A percentile compares a stretch with the other conserved stretches of the same genome.
These are phyloP conservation scores for Miscanthus lutarioriparius DNA, from an alignment of 176 grass and related monocot species.

Conservation along the genomic window DNA sequence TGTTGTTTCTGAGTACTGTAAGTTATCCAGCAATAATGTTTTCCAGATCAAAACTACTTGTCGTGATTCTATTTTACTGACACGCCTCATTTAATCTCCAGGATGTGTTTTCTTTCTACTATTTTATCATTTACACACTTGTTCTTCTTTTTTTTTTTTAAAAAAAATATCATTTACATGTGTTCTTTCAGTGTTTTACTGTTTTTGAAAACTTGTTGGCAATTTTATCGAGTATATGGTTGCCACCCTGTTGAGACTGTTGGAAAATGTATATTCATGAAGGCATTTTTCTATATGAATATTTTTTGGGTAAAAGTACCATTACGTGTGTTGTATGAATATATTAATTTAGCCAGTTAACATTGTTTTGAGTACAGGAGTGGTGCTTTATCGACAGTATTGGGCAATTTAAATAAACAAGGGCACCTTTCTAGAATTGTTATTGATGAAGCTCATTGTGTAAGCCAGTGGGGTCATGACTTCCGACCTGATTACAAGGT, in stretches of 20 bases:
- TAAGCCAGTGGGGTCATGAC: conserved; percentile 99
- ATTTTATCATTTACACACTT: conserved; percentile 5
- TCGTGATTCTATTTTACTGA: background rate
- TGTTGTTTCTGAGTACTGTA: conserved; percentile 25
- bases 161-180: background rate
- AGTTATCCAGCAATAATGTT: conserved; percentile 5
- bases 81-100: background rate
- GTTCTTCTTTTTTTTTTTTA: too few species aligned
- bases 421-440: conserved; percentile 90
- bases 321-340: background rate
- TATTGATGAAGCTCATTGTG: conserved; percentile 99
- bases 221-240: conserved; percentile 33
- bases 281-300: conserved; percentile 52
- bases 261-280: conserved; percentile 65
- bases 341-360: background rate
- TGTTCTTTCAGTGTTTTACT: background rate
- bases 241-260: conserved; percentile 67
- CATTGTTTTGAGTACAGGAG: conserved; percentile 58
- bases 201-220: conserved; percentile 5
- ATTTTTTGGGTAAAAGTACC: background rate
- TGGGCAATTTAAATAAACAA: conserved; percentile 55
- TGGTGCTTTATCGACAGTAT: conserved; percentile 59
- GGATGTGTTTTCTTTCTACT: conserved; percentile 1
- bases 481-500: conserved; percentile 98
- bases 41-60: conserved; percentile 13